Evolutionary conservation across 2,329 filamentous ascomycete genomes (phyloP), one percentile per base, ranked within the genome.

Genomic region (Scytalidium lignicola): DNA sequence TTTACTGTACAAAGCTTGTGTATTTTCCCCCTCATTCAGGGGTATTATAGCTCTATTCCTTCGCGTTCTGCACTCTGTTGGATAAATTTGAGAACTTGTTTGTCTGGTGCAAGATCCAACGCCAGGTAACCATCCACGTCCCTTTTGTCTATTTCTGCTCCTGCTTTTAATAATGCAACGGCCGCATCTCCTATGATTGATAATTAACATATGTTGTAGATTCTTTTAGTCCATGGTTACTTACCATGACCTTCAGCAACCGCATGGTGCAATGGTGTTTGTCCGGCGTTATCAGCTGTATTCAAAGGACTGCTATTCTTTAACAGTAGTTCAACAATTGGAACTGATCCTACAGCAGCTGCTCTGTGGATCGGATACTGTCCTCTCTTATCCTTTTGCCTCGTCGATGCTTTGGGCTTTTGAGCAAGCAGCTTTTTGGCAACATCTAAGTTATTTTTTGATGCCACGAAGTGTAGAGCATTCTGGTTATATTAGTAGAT

Each of bases 301-400:
- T 96, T 89, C 20, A 97, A 64, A 0, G 92, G 91, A 56, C 89
- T 95, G 56, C 75, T 77, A 58, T 88, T 80, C 60, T 88, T 81
- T 15, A 96, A 71, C 13, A 99, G 72, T 32, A 95, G 70, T 59
- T 83, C 86, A 43, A 95, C 76, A 72, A 99, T 90, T 4, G 92
- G 90, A n/a, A 86, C 80, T 3, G 86, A 92, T 6, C 95, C 95
- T 3, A 90, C 82, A 2, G 93, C 92, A 0, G 93, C 92, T 2
- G 93, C 93, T 17, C 93, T 83, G 68, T 99, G 95, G 21, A 99
- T 78, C 6, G 95, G 80, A 50, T 96, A 82, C 65, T 96, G 92
- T n/a, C 89, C 88, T 23, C 90, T 80, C 62, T 82, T 87, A 65
- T 99, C 93, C 55, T 88, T 88, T 2, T 91, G 77, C 21, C 92